Conservation (phyloP, 768 basidiomycete genomes). For the Grammothele lineata region DNA sequence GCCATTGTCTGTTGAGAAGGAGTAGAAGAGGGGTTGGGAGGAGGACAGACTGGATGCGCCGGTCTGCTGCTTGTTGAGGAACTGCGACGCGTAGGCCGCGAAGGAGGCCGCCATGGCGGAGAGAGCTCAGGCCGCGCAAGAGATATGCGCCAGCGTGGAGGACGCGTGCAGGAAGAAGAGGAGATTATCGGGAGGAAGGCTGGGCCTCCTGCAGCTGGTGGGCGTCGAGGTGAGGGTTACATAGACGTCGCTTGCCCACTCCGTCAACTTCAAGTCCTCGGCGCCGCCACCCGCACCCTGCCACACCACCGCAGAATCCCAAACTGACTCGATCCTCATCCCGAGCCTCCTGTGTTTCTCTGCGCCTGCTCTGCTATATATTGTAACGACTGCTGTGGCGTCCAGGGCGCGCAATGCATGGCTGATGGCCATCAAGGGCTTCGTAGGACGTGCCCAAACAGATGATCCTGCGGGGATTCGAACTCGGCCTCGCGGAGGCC, state of each 20-base stretch:
- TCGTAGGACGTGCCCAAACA: too few species aligned
- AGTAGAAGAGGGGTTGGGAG: constrained; percentile 82
- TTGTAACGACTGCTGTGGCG: too few species aligned
- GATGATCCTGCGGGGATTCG: too few species aligned
- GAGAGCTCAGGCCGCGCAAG: neutral
- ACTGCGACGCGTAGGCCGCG: constrained; percentile 79
- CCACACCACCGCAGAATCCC: constrained; percentile 13
- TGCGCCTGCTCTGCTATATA: too few species aligned
- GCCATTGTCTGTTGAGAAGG: constrained; percentile 75
- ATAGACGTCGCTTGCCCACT: constrained; percentile 10
- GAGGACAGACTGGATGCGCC: constrained; percentile 48
- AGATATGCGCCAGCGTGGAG: constrained; percentile 2
- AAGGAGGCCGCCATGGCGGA: constrained; percentile 59
- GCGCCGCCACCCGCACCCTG: constrained; percentile 7
- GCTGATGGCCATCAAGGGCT: too few species aligned
- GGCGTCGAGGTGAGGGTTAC: constrained; percentile 17
- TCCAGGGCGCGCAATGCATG: too few species aligned
- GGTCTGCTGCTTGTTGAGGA: constrained; percentile 58
- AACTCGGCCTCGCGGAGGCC: too few species aligned
- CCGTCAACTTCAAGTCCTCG: neutral
- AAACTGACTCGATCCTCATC: constrained; percentile 15
- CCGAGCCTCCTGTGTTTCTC: neutral
- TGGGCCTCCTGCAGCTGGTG: too few species aligned
- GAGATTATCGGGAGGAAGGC: constrained; percentile 1
- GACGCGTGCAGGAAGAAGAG: neutral